These are phyloP conservation scores for Phoma sp. DNA, from an alignment of 2,329 filamentous ascomycete genomes.

Conservation along the genomic window DNA sequence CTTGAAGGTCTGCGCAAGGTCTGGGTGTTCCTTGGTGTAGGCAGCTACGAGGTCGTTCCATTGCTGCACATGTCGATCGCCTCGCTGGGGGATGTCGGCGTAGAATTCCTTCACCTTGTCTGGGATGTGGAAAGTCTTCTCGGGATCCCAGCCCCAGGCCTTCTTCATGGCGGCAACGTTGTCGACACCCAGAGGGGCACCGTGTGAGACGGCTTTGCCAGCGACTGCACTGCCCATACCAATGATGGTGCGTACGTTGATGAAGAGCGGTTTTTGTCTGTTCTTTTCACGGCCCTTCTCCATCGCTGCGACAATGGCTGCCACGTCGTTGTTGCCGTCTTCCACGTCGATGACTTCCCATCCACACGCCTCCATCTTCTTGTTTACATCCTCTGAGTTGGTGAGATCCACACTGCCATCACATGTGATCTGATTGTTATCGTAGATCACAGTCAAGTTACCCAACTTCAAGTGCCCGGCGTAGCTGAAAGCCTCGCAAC, in stretches of 20 bases:
- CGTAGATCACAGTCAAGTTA: conserved; percentile 63
- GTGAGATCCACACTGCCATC: conserved; percentile 61
- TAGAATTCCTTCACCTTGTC: conserved; percentile 60
- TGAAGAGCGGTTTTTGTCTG: conserved; percentile 59
- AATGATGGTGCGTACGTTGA: conserved; percentile 62
- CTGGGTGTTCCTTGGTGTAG: conserved; percentile 55
- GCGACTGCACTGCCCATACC: conserved; percentile 55
- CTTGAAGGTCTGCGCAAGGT: conserved; percentile 56
- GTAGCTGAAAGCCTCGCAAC: conserved; percentile 61
- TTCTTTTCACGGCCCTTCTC: conserved; percentile 51
- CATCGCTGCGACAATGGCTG: conserved; percentile 54
- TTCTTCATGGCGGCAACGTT: conserved; percentile 61
- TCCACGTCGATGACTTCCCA: conserved; percentile 61
- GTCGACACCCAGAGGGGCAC: conserved; percentile 60
- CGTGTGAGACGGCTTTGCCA: conserved; percentile 60
- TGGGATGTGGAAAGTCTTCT: conserved; percentile 52
- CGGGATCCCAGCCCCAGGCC: conserved; percentile 54
- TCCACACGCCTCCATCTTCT: conserved; percentile 62
- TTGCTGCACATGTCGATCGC: conserved; percentile 54
- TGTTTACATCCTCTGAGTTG: conserved; percentile 62
- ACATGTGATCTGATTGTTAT: conserved; percentile 66
- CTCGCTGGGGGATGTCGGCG: conserved; percentile 53
- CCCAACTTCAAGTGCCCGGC: conserved; percentile 61
- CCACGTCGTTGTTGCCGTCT: conserved; percentile 60
- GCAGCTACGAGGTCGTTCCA: conserved; percentile 56